phyloP scores from a whole-genome alignment of 345 rosid genomes.

The Bruguiera sexangula region DNA sequence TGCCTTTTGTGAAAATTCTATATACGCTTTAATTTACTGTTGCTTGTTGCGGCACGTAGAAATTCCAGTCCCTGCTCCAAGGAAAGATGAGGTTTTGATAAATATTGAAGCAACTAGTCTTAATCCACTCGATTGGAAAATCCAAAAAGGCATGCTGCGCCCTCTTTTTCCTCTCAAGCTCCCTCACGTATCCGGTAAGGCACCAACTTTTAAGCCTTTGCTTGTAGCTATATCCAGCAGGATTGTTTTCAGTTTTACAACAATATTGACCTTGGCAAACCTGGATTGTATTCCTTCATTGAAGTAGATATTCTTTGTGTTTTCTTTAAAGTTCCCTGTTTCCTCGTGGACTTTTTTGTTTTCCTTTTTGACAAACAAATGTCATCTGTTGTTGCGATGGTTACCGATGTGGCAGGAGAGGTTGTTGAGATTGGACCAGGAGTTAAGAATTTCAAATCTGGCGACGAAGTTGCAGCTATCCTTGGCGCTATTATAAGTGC shows the following conservation, averaged over 20 bases:
- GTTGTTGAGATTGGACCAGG: constrained; percentile 33
- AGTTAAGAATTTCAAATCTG: constrained; percentile 28
- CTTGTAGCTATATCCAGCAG: neutral
- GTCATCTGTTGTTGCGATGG: constrained; percentile 12
- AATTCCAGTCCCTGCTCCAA: constrained; percentile 20
- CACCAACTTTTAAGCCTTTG: neutral
- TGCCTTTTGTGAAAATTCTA: neutral
- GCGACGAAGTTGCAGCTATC: constrained; percentile 37
- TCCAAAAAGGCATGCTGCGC: constrained; percentile 30
- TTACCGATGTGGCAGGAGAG: constrained; percentile 40
- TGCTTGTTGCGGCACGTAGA: constrained; percentile 20
- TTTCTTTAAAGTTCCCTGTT: neutral
- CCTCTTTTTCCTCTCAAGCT: constrained; percentile 35
- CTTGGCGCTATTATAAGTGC: constrained; percentile 17
- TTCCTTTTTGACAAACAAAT: neutral
- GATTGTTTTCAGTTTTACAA: too few relatives aligned
- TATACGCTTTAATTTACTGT: neutral
- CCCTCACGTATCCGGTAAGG: constrained; percentile 33
- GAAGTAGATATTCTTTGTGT: too few relatives aligned
- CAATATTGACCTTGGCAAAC: too few relatives aligned
- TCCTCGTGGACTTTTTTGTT: neutral
- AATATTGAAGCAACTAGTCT: constrained; percentile 33
- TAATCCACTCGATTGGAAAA: constrained; percentile 39
- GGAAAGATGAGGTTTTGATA: constrained; percentile 29
- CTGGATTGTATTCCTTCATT: too few relatives aligned